These are phyloP conservation scores for Termitomyces sp. DNA, from an alignment of 1,284 basidiomycete genomes.

Conservation along the genomic window DNA sequence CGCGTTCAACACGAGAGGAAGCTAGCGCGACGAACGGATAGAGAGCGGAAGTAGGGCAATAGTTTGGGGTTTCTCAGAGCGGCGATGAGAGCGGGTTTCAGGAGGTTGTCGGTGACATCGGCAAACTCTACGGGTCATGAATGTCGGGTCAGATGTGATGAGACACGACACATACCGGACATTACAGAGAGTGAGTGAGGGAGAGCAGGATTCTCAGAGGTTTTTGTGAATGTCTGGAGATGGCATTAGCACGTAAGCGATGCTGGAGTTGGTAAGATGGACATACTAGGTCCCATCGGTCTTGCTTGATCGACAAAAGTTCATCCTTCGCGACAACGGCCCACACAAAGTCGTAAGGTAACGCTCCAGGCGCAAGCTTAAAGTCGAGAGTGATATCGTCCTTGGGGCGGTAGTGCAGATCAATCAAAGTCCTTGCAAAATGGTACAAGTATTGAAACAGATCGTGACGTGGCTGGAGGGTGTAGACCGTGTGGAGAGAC, in stretches of 20 bases:
- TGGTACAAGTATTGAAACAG: conserved; percentile 63
- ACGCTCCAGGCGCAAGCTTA: conserved; percentile 53
- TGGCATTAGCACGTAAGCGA: conserved; percentile 3
- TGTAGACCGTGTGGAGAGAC: conserved; percentile 75
- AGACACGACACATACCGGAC: conserved; percentile 45
- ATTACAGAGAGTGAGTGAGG: conserved; percentile 63
- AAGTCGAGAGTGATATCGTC: conserved; percentile 76
- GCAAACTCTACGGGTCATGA: conserved; percentile 52
- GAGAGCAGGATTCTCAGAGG: conserved; percentile 60
- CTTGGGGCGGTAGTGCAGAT: conserved; percentile 66
- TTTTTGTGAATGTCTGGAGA: conserved; percentile 72
- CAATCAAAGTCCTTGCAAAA: conserved; percentile 56
- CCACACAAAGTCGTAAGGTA: conserved; percentile 74
- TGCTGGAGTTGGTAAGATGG: not conserved
- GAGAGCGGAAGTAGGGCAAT: conserved; percentile 72
- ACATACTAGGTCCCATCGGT: conserved; percentile 84
- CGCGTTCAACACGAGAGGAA: conserved; percentile 5
- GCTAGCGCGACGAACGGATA: conserved; percentile 42
- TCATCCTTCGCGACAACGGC: conserved; percentile 78
- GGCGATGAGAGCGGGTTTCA: conserved; percentile 61
- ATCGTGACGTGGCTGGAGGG: conserved; percentile 80
- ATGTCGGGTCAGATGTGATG: not conserved
- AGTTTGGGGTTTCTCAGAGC: conserved; percentile 60
- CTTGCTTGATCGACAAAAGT: conserved; percentile 59
- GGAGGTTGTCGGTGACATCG: conserved; percentile 73